These are phyloP conservation scores for Russula griseocarnosa DNA, from an alignment of 768 basidiomycete species.

Conservation along the genomic window DNA sequence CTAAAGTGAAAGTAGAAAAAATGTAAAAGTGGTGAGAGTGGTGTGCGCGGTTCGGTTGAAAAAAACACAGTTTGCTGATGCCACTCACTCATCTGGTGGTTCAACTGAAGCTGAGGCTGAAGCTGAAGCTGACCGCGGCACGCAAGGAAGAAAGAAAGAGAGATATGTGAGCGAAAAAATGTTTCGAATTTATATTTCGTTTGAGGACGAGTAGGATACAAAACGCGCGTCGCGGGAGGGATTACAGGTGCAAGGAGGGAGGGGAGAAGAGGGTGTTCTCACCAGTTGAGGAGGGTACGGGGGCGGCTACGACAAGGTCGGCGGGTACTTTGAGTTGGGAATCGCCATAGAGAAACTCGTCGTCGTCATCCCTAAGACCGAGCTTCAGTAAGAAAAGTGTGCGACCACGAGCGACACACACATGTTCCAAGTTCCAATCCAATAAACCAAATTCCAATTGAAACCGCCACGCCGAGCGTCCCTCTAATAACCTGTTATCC, in stretches of 20 bases:
- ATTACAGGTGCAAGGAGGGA: neutral
- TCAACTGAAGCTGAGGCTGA: slow-evolving; percentile 4
- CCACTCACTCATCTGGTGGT: slow-evolving; percentile 27
- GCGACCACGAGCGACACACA: slow-evolving; percentile 22
- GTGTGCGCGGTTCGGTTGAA: neutral
- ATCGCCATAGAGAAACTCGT: slow-evolving; percentile 37
- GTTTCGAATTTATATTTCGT: slow-evolving; percentile 21
- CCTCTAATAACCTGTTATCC: neutral
- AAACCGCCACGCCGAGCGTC: no score
- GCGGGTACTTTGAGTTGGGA: slow-evolving; percentile 24
- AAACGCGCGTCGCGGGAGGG: slow-evolving; percentile 2
- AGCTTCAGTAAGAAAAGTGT: slow-evolving; percentile 18
- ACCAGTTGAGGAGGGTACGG: slow-evolving; percentile 35
- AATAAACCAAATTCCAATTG: neutral
- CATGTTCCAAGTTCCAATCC: slow-evolving; percentile 22
- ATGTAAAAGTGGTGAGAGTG: slow-evolving; percentile 1
- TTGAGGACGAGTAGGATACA: slow-evolving; percentile 27
- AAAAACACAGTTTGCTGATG: neutral
- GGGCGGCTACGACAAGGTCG: slow-evolving; percentile 38
- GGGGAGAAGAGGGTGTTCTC: slow-evolving; percentile 17
- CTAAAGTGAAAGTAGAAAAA: neutral
- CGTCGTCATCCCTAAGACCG: slow-evolving; percentile 35
- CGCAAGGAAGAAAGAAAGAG: slow-evolving; percentile 9
- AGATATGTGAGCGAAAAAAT: slow-evolving; percentile 27
- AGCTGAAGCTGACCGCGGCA: slow-evolving; percentile 4